phyloP scores from a whole-genome alignment of 139 green algal genomes.

The Closterium sp. region DNA sequence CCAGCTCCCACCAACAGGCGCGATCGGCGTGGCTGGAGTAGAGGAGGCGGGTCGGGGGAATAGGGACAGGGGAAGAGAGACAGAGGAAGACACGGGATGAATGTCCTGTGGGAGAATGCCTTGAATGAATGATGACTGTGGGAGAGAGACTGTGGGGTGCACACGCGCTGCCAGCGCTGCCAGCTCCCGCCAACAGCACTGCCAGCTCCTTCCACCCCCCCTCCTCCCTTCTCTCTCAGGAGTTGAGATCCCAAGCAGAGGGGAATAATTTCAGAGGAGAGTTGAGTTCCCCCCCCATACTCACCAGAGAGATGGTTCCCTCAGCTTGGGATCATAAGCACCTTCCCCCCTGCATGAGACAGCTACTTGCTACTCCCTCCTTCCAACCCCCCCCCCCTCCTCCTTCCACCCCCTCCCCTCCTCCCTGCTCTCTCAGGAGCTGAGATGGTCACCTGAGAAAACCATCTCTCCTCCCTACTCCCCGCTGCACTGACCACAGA shows the following conservation, averaged over 20 bases:
- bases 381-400: too few species aligned
- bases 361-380: background rate
- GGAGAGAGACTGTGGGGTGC: background rate
- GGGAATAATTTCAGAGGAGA: too few species aligned
- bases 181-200: background rate
- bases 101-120: too few species aligned
- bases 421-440: background rate
- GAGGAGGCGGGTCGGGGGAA: background rate
- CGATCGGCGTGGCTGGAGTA: slow-evolving; percentile 61
- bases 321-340: background rate
- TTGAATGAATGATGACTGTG: too few species aligned
- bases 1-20: slow-evolving; percentile 88
- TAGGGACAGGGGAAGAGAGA: background rate
- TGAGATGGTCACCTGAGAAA: too few species aligned
- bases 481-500: too few species aligned
- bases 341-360: background rate
- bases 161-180: background rate
- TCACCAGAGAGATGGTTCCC: background rate
- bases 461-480: too few species aligned
- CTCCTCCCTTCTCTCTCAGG: too few species aligned
- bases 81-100: background rate
- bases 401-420: too few species aligned
- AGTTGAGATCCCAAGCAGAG: background rate
- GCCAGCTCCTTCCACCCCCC: background rate
- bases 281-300: too few species aligned